Conservation (phyloP, 257 asterid genomes). For the Fraxinus pennsylvanica region DNA sequence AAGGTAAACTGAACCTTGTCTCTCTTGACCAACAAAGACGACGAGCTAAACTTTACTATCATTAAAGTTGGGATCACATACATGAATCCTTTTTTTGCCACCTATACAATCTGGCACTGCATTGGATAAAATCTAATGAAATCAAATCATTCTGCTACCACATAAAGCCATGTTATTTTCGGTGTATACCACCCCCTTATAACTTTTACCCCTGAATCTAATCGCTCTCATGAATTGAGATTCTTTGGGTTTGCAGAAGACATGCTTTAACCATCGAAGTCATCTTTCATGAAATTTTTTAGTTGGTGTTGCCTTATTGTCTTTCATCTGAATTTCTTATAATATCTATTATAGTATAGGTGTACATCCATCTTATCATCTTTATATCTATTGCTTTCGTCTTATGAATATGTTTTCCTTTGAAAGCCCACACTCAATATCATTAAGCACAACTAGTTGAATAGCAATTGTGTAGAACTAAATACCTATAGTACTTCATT, state of each 20-base stretch:
- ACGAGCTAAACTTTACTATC: background rate
- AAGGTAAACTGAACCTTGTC: slow-evolving; percentile 6
- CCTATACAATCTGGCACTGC: background rate
- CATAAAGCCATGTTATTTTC: background rate
- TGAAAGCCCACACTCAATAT: background rate
- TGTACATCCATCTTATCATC: background rate
- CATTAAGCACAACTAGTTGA: background rate
- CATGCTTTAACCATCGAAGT: background rate
- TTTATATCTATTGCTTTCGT: background rate
- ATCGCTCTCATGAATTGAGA: background rate
- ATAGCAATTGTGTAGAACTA: background rate
- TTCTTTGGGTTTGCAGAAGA: background rate
- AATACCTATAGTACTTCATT: background rate
- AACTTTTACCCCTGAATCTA: too few relatives aligned
- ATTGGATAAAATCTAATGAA: background rate
- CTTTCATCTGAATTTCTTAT: background rate
- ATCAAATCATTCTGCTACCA: background rate
- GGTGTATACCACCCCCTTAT: background rate
- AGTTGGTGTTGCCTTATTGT: background rate
- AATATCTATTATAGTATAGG: background rate
- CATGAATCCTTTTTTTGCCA: background rate
- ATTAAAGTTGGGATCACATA: background rate
- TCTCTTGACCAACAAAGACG: background rate
- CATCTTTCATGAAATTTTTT: background rate
- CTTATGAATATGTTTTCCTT: background rate